Percentiles rank a stretch among this genome's conserved stretches.
phyloP scores from a whole-genome alignment of 495 filamentous ascomycete genomes.

The Tuber microsphaerosporum region DNA sequence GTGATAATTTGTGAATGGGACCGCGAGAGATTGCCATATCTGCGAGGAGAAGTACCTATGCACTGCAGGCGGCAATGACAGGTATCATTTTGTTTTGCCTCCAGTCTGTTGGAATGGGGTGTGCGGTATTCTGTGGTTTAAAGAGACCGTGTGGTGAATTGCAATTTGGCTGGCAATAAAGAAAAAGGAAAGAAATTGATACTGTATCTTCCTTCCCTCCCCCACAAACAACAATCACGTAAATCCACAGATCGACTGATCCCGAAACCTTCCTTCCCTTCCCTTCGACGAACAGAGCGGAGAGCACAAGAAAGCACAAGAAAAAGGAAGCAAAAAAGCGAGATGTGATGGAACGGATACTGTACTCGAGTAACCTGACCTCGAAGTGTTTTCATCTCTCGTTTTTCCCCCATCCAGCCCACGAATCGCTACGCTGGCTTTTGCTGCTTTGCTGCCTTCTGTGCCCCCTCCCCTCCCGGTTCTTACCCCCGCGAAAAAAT shows the following conservation, averaged over 20 bases:
- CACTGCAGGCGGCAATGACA: neutral
- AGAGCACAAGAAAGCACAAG: neutral
- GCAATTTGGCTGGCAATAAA: neutral
- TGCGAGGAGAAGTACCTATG: neutral
- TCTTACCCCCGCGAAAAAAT: neutral
- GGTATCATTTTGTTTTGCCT: neutral
- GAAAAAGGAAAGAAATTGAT: neutral
- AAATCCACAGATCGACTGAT: constrained; percentile 27
- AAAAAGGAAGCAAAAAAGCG: neutral
- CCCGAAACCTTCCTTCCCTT: constrained; percentile 13
- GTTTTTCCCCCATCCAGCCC: neutral
- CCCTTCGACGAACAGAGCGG: neutral
- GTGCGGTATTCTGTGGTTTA: constrained; percentile 1
- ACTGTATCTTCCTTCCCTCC: constrained; percentile 1
- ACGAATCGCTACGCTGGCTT: neutral
- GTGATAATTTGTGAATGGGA: neutral
- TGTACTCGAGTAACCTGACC: neutral
- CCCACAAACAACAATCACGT: neutral
- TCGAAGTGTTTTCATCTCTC: neutral
- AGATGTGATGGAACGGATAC: neutral
- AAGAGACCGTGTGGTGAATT: neutral
- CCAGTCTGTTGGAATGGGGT: neutral
- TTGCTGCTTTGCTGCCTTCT: neutral
- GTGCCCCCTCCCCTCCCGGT: neutral
- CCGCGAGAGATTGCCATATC: neutral